Evolutionary conservation across 2,329 filamentous ascomycete species (phyloP), one percentile per base, ranked within the genome.

Genomic region (Venturia aucupariae): DNA sequence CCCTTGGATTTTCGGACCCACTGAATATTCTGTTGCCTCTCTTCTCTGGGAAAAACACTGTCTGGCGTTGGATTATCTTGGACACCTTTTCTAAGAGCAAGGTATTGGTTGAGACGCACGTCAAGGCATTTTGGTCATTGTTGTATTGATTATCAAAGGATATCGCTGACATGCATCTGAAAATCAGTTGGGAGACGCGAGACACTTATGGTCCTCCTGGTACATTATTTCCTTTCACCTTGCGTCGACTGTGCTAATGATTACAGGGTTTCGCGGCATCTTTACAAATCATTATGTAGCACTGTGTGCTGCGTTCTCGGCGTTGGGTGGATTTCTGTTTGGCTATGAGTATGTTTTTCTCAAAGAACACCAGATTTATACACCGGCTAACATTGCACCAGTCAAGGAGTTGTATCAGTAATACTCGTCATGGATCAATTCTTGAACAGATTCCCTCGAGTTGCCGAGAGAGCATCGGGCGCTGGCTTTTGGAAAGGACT

Each of bases 351-450:
- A 10, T n/a, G 51, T 67, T 74, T 59, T 67, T 65, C 11, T 30
- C n/a, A 38, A 10, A 39, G 22, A 65, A 41, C 19, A 48, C 32
- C 27, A 42, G 19, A 48, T 35, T 1, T 30, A 44, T 11, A 35
- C 46, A 46, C 22, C 15, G 15, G 41, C 24, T 30, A 65, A 39
- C 8, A 46, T 39, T 44, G 57, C 19, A 54, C 41, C 8, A 41
- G 65, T 64, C 78, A 80, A 67, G 76, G 77, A 30, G 76, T 79
- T 13, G 72, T 76, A 19, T 75, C 72, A 8, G 73, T 82, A 17
- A 81, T 79, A 22, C 71, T 82, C 8, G 79, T 81, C 44, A 82
- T 82, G 80, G 76, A 80, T 19, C 79, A 81, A 64, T 82, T 83
- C 66, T 71, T 81, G 3, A 71, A 73, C 0, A 73, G 73, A 0